phyloP scores from a whole-genome alignment of 1,284 basidiomycete species.

The Meira nashicola region DNA sequence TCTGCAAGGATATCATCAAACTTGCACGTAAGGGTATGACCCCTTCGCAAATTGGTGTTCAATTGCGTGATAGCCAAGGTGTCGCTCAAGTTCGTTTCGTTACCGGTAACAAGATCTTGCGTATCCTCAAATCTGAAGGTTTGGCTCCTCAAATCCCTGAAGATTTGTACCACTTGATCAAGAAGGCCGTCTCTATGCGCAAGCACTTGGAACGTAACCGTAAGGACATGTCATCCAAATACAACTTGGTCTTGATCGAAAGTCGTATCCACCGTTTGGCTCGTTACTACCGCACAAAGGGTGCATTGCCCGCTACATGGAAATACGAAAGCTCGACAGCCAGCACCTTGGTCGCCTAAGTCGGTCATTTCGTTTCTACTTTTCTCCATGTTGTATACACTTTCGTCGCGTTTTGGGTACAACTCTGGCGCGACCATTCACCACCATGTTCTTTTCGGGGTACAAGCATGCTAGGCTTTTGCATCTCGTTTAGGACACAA shows the following conservation, averaged over 20 bases:
- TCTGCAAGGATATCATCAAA: slow-evolving; percentile 93
- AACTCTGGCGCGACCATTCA: too few relatives aligned
- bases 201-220: slow-evolving; percentile 98
- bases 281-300: slow-evolving; percentile 88
- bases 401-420: too few relatives aligned
- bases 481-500: too few relatives aligned
- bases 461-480: too few relatives aligned
- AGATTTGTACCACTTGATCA: slow-evolving; percentile 99
- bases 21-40: slow-evolving; percentile 96
- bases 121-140: slow-evolving; percentile 93
- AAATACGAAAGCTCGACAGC: slow-evolving; percentile 57
- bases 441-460: too few relatives aligned
- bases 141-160: slow-evolving; percentile 96
- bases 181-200: slow-evolving; percentile 98
- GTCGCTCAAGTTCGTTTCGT: slow-evolving; percentile 92
- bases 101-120: slow-evolving; percentile 98
- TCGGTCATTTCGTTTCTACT: background rate
- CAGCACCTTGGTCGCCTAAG: slow-evolving; percentile 53
- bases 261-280: slow-evolving; percentile 93
- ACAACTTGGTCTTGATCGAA: slow-evolving; percentile 89
- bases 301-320: slow-evolving; percentile 95
- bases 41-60: slow-evolving; percentile 96
- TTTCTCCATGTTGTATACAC: too few relatives aligned
- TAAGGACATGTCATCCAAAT: slow-evolving; percentile 73
- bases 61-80: slow-evolving; percentile 95